Base-by-base conservation (phyloP, 1,139 yeast genomes). In the Pichia sp. region DNA sequence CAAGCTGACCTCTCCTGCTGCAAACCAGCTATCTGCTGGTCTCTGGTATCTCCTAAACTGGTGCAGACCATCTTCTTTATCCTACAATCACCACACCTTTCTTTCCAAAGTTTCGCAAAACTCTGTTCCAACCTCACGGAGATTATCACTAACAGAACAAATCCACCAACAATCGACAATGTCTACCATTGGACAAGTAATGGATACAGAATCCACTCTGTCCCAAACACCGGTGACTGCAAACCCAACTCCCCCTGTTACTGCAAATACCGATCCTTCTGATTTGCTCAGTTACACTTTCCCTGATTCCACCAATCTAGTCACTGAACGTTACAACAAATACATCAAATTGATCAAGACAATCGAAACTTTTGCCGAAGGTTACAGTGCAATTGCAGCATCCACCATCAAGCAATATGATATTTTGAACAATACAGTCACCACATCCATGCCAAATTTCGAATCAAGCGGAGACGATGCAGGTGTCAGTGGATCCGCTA, bases 301-400 rank as follows among this genome's bases (percentile, higher is more conserved):
- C 5, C 63, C 63, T 0, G 62, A 62, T 43, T 57, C 66, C 9
- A 47, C 65, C 3, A 48, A 47, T 19, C 12, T 65, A 39, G 41
- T 65, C 40, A 57, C 52, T 56, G 65, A 55, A 27, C 51, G 67
- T 36, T 60, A 58, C 40, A 58, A 54, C 38, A 71, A 67, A 45
- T 70, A 57, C 57, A 53, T 63, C 42, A 51, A 47, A 47, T 53
- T 60, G 46, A 53, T 57, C 27, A 55, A 48, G 27, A 50, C 58
- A 27, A 28, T 63, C 21, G 55, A 56, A 38, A 27, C 44, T 7
- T 63, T 54, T 48, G 55, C 58, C 2, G 60, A 53, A 19, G 57
- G 61, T 34, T 61, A 62, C 36, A 40, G 54, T 15, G 40, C 36
- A 18, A 50, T 61, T 31, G 56, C 61, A 11, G 42, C 45, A 11